These are phyloP conservation scores for Leccinellum luteum DNA, from an alignment of 768 basidiomycete genomes.

Conservation along the genomic window DNA sequence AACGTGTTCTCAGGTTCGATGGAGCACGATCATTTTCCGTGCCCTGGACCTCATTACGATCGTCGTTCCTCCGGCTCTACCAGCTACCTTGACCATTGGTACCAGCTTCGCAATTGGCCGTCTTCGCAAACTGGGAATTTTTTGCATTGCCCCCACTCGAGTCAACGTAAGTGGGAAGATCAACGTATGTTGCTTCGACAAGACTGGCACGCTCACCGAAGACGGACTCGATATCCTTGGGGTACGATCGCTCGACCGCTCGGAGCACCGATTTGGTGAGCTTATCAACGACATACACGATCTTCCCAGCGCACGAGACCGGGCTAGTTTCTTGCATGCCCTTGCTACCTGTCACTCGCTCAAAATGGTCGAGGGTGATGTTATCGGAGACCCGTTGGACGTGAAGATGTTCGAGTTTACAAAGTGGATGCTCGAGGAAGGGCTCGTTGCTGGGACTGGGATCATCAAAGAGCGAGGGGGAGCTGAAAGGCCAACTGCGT, in stretches of 20 bases:
- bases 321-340: slow-evolving; percentile 86
- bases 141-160: slow-evolving; percentile 94
- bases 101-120: slow-evolving; percentile 92
- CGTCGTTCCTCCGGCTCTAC: slow-evolving; percentile 95
- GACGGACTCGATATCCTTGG: slow-evolving; percentile 97
- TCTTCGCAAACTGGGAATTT: slow-evolving; percentile 83
- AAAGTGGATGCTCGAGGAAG: slow-evolving; percentile 94
- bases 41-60: slow-evolving; percentile 95
- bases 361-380: slow-evolving; percentile 81
- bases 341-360: slow-evolving; percentile 95
- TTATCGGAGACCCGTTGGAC: slow-evolving; percentile 96
- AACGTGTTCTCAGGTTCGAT: slow-evolving; percentile 58
- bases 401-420: slow-evolving; percentile 99
- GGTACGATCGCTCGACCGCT: slow-evolving; percentile 80
- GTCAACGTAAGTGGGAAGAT: slow-evolving; percentile 96
- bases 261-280: slow-evolving; percentile 80
- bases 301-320: slow-evolving; percentile 66
- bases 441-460: slow-evolving; percentile 65
- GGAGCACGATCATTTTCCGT: slow-evolving; percentile 88
- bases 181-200: slow-evolving; percentile 98
- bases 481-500: slow-evolving; percentile 69
- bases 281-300: slow-evolving; percentile 85
- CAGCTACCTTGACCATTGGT: slow-evolving; percentile 95
- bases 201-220: slow-evolving; percentile 97
- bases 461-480: slow-evolving; percentile 65